Evolutionary conservation across 805 yeast species (phyloP).

Genomic region (Yarrowia phangngaensis): DNA sequence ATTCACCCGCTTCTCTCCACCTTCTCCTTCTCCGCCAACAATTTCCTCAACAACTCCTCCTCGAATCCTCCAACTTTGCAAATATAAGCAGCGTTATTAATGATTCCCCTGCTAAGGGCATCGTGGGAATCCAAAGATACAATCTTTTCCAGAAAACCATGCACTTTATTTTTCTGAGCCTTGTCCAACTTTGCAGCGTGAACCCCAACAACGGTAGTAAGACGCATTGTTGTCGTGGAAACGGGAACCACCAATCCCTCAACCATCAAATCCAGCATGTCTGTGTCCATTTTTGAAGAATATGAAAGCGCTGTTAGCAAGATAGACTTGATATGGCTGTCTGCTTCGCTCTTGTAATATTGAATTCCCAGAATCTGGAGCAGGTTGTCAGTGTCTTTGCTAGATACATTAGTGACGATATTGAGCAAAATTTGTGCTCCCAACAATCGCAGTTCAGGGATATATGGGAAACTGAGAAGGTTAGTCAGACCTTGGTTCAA

Average conservation of each 20-base stretch:
- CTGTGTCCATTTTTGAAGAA: conserved; percentile 4
- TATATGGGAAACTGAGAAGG: conserved; percentile 8
- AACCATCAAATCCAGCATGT: conserved; percentile 5
- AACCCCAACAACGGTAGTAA: conserved; percentile 13
- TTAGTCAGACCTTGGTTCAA: conserved; percentile 4
- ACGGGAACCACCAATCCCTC: conserved; percentile 7
- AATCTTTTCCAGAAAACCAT: neutral
- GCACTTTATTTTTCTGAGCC: neutral
- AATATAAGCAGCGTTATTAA: conserved; percentile 10
- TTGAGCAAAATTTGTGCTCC: conserved; percentile 18
- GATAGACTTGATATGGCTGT: neutral
- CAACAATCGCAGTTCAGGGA: conserved; percentile 13
- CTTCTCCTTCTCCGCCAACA: too few species aligned
- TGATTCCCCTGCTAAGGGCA: conserved; percentile 1
- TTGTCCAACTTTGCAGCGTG: conserved; percentile 15
- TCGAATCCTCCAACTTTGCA: conserved; percentile 15
- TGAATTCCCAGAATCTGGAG: conserved; percentile 1
- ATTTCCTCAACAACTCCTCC: conserved; percentile 2
- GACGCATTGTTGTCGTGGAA: conserved; percentile 3
- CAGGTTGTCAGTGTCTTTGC: conserved; percentile 2
- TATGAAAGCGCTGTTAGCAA: conserved; percentile 11
- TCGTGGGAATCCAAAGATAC: neutral
- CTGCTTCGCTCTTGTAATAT: conserved; percentile 8
- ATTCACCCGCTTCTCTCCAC: too few species aligned
- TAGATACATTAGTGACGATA: conserved; percentile 8